Evolutionary conservation across 1,139 yeast genomes (phyloP), one percentile per base, ranked within the genome.

Genomic region (Saccharomyces hybrid): DNA sequence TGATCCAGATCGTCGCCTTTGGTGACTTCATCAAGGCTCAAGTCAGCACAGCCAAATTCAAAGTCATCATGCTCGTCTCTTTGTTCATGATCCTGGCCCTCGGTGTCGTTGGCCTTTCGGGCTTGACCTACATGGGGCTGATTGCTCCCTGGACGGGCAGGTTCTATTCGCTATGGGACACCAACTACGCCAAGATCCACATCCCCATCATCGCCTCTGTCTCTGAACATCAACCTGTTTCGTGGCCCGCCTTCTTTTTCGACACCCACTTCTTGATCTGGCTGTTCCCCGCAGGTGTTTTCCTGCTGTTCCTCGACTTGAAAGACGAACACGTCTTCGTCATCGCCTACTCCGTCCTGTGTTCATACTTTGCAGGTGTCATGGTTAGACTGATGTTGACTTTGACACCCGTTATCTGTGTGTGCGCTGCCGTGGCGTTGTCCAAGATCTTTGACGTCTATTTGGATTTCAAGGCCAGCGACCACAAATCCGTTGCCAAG

Each of bases 71-170:
- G 71, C 67, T 80, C 42, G 80, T 84, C 20, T 80, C 89, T 1
- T 73, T 88, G 53, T 71, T 75, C 1, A 65, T 81, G 29, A 77
- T 89, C 55, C 75, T 83, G 46, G 66, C 74, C 11, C 63, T 87
- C 42, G 96, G 96, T 53, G 68, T 89, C 52, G 77, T 78, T 11
- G 95, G 85, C 14, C 78, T 95, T 56, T 79, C 88, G 53, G 83
- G 80, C 7, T 83, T 95, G 65, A 93, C 99, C 14, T 86, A 89
- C 59, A 76, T 90, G 56, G 99, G 98, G 16, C 83, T 86, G 73
- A 93, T 95, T 72, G 98, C 99, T 48, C 99, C 99, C 55, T 95
- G 99, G 99, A 90, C 97, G 25, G 99, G 99, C 61, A 86, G 99
- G 73, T 95, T 95, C 77, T 95, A 95, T 75, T 91, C 98, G 4